A percentile compares a stretch with the other conserved stretches of the same genome.
phyloP scores from a whole-genome alignment of 208 protist species.

The Angomonas ambiguus region DNA sequence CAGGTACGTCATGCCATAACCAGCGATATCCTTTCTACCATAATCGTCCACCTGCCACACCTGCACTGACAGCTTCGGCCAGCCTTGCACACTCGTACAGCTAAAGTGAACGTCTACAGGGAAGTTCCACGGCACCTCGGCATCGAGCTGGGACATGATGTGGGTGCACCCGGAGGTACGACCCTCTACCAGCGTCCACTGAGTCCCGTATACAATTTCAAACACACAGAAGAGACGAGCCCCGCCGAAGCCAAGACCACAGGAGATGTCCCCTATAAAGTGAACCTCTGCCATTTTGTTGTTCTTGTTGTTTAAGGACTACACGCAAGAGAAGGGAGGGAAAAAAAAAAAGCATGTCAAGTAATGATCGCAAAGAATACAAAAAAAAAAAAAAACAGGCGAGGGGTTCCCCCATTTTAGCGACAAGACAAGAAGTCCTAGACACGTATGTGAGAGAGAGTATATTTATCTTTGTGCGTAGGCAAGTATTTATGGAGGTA shows the following conservation, averaged over 20 bases:
- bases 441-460: no score
- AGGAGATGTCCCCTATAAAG: slow-evolving; percentile 76
- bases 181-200: slow-evolving; percentile 75
- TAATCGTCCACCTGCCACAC: slow-evolving; percentile 87
- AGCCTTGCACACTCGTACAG: slow-evolving; percentile 68
- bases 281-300: slow-evolving; percentile 70
- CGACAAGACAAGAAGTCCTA: no score
- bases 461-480: no score
- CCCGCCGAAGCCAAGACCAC: slow-evolving; percentile 58
- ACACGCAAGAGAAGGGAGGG: not conserved
- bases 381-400: no score
- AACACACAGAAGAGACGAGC: slow-evolving; percentile 78
- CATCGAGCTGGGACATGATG: slow-evolving; percentile 53
- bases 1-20: slow-evolving; percentile 82
- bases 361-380: no score
- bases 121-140: slow-evolving; percentile 65
- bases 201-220: slow-evolving; percentile 64
- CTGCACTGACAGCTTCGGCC: slow-evolving; percentile 87
- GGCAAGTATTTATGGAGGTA: no score
- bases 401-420: no score
- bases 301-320: not conserved
- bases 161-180: slow-evolving; percentile 73
- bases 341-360: no score
- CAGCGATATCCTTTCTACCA: slow-evolving; percentile 79
- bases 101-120: slow-evolving; percentile 85